Evolutionary conservation across 2,329 filamentous ascomycete species (phyloP).

Genomic region (Calonectria hongkongensis): DNA sequence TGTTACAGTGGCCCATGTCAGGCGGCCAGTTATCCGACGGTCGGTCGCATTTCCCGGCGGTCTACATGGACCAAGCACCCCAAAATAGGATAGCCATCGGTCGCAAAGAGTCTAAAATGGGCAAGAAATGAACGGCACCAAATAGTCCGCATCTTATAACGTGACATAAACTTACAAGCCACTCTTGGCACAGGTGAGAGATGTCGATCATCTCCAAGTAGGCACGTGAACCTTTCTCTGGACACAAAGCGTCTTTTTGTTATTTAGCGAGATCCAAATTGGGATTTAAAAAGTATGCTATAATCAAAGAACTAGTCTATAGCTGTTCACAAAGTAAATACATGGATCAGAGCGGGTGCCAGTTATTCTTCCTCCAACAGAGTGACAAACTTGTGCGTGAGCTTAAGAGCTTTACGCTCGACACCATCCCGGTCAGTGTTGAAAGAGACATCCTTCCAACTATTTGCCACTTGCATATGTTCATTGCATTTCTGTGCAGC

Average conservation of each 20-base stretch:
- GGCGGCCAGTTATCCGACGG: neutral
- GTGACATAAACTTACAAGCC: neutral
- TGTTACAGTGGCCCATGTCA: slow-evolving; percentile 13
- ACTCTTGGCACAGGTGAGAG: neutral
- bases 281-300: neutral
- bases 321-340: neutral
- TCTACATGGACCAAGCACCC: slow-evolving; percentile 1
- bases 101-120: neutral
- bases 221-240: neutral
- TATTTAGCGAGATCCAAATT: neutral
- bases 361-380: neutral
- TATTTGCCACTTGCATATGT: slow-evolving; percentile 6
- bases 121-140: neutral
- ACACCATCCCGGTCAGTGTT: slow-evolving; percentile 21
- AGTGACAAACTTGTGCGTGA: slow-evolving; percentile 26
- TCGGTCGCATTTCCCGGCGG: neutral
- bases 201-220: neutral
- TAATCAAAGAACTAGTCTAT: too few relatives aligned
- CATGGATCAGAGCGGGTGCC: neutral
- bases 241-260: neutral
- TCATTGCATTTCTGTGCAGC: slow-evolving; percentile 28
- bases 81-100: neutral
- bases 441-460: slow-evolving; percentile 27
- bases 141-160: slow-evolving; percentile 17
- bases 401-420: neutral